Evolutionary conservation across 1,284 basidiomycete genomes (phyloP).

Genomic region (Malassezia equina): DNA sequence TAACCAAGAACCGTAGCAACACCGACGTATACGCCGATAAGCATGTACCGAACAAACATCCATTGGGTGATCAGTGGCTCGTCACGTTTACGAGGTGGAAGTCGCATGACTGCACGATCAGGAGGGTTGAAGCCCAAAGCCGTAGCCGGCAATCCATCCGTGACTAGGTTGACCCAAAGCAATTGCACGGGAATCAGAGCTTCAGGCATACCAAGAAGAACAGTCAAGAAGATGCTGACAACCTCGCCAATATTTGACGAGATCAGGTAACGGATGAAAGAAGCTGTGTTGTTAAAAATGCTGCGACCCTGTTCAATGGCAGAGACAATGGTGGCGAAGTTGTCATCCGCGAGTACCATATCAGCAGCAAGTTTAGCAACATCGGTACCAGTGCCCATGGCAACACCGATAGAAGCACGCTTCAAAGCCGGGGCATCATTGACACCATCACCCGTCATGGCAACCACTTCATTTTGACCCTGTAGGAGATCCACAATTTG

Average conservation of each 20-base stretch:
- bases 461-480: conserved; percentile 81
- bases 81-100: conserved; percentile 72
- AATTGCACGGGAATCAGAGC: conserved; percentile 94
- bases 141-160: conserved; percentile 88
- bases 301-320: conserved; percentile 75
- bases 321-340: conserved; percentile 51
- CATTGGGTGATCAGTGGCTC: conserved; percentile 85
- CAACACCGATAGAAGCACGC: conserved; percentile 50
- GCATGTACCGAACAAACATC: conserved; percentile 89
- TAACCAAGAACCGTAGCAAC: conserved; percentile 90
- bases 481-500: conserved; percentile 93
- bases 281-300: conserved; percentile 98
- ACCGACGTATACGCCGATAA: conserved; percentile 87
- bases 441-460: conserved; percentile 59
- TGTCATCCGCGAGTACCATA: conserved; percentile 52
- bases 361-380: conserved; percentile 50
- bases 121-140: conserved; percentile 96
- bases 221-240: conserved; percentile 92
- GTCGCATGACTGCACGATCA: conserved; percentile 80
- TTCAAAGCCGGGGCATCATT: conserved; percentile 52
- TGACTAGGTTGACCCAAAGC: conserved; percentile 59
- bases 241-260: conserved; percentile 98
- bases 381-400: conserved; percentile 51
- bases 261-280: conserved; percentile 75
- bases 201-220: conserved; percentile 94